A percentile compares a stretch with the other conserved stretches of the same genome.
Conservation (phyloP, 2,329 filamentous ascomycete species). For the Sporothrix schenckii region DNA sequence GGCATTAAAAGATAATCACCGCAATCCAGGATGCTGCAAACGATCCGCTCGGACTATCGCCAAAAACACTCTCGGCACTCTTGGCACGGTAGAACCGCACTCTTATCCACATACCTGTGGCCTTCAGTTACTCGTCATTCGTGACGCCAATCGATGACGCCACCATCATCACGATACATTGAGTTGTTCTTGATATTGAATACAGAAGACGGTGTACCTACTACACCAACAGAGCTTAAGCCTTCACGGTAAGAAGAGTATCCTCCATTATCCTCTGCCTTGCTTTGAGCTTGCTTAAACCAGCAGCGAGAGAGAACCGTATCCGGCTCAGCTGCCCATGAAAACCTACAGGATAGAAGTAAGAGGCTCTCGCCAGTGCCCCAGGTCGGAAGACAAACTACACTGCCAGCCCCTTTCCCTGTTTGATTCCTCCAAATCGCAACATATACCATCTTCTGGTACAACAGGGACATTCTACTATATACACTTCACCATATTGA, state of each 20-base stretch:
- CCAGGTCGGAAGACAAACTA: no score
- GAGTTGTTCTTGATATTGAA: conserved; percentile 1
- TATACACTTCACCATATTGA: no score
- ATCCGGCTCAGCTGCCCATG: not conserved
- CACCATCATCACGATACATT: conserved; percentile 7
- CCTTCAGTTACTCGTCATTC: not conserved
- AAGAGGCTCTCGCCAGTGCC: no score
- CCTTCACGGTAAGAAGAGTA: not conserved
- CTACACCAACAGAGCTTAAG: conserved; percentile 13
- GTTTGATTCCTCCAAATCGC: no score
- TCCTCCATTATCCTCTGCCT: conserved; percentile 1
- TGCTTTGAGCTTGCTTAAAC: not conserved
- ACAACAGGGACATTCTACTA: no score
- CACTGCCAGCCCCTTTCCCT: no score
- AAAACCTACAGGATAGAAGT: not conserved
- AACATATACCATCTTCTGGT: no score
- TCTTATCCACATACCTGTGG: not conserved
- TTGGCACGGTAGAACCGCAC: not conserved
- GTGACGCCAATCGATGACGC: not conserved
- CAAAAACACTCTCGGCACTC: not conserved
- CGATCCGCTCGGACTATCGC: not conserved
- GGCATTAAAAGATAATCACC: no score
- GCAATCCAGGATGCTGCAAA: not conserved
- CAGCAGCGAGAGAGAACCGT: not conserved
- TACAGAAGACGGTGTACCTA: conserved; percentile 6